Evolutionary conservation across 495 filamentous ascomycete genomes (phyloP), one percentile per base, ranked within the genome.

Genomic region (Penicillium taxi): DNA sequence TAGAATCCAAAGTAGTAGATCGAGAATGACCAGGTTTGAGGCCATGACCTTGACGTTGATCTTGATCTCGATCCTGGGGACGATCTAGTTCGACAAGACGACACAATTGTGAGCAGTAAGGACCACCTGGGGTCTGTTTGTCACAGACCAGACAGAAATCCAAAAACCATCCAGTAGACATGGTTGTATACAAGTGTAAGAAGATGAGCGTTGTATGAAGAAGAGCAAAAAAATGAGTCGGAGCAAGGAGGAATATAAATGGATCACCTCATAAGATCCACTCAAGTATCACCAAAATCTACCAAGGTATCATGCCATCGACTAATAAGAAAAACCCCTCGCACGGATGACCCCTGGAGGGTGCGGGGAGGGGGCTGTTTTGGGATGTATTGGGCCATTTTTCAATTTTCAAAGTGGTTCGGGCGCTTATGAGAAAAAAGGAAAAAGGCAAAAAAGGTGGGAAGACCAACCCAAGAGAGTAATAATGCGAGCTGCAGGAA

Each of bases 71-170:
- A 46, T 59, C 41, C 67, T 56, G 27, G 58, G 76, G 74, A 57
- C 77, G 77, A 59, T 94, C 86, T 45, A 89, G 74, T 57, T 96
- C 91, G 35, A 85, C 82, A 28, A 96, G 70, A 26, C 86, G 77
- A 69, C 90, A 96, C 16, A 82, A 77, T 67, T 96, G 88, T 17
- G 87, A 94, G 77, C 90, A 96, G 66, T 95, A 96, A 17, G 77
- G 69, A 49, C 74, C 77, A 42, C 82, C 82, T 14, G 68, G 50
- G 38, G 82, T 91, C 62, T 94, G 85, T 59, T 79, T 78, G 63
- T 96, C 90, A 71, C 90, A 96, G 70, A 81, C 80, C 41, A 96
- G 79, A 68, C 90, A 96, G 75, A 84, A 94, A 60, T 95, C 86
- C 46, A 78, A 83, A 45, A 82, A 86, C 87, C 90, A 96, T 44